phyloP scores from a whole-genome alignment of 2,329 filamentous ascomycete genomes.

The Biscogniauxia mediterranea region DNA sequence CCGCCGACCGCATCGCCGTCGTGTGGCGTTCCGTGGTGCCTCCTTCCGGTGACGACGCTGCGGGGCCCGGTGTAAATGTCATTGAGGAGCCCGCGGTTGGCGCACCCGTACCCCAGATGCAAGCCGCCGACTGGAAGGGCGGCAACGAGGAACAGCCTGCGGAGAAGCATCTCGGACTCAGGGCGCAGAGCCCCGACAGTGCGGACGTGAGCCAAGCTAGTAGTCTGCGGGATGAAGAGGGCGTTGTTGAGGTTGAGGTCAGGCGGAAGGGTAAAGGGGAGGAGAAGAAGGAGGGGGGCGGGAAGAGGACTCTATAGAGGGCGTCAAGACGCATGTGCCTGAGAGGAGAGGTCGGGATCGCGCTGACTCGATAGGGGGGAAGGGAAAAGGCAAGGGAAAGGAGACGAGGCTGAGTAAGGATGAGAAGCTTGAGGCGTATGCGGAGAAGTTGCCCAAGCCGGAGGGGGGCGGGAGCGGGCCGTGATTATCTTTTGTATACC shows the following conservation, averaged over 20 bases:
- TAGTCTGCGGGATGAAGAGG: conserved; percentile 53
- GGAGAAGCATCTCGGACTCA: conserved; percentile 66
- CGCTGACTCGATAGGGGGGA: not conserved
- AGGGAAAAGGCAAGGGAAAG: conserved; percentile 1
- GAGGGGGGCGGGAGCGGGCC: conserved; percentile 12
- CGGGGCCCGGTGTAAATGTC: conserved; percentile 45
- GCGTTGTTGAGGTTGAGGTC: conserved; percentile 11
- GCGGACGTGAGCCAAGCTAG: conserved; percentile 69
- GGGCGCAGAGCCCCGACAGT: conserved; percentile 63
- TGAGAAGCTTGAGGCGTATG: conserved; percentile 26
- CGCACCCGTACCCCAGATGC: conserved; percentile 67
- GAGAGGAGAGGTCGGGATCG: conserved; percentile 9
- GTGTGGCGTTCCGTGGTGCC: conserved; percentile 65
- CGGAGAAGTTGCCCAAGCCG: conserved; percentile 29
- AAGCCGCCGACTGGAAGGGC: conserved; percentile 74
- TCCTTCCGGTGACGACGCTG: conserved; percentile 15
- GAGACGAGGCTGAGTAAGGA: conserved; percentile 11
- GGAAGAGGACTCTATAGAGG: conserved; percentile 27
- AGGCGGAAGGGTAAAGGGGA: conserved; percentile 12
- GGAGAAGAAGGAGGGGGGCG: conserved; percentile 13
- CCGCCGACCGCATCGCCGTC: conserved; percentile 78
- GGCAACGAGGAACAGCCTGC: conserved; percentile 45
- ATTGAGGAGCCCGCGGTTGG: conserved; percentile 59
- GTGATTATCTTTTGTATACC: no score
- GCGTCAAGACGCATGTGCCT: conserved; percentile 15